Evolutionary conservation across 2,329 filamentous ascomycete genomes (phyloP), one percentile per base, ranked within the genome.

Genomic region (Cadophora luteo-olivacea): DNA sequence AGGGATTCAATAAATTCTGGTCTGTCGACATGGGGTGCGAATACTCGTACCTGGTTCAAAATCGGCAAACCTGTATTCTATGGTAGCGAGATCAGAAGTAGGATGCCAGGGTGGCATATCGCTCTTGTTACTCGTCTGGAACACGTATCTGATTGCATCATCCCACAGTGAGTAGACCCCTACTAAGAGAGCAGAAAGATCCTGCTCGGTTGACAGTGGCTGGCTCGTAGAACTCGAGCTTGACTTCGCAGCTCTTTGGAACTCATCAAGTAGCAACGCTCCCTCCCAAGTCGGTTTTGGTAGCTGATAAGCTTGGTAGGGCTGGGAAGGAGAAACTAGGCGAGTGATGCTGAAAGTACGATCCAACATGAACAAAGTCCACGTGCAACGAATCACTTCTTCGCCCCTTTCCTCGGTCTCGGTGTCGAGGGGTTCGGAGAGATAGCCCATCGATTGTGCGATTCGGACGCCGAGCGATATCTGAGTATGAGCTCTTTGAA

Each of bases 341-440:
- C 70, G 68, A 57, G 66, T 69, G n/a, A 68, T 70, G 32, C 70
- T 66, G 24, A 70, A 72, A 19, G 70, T 72, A 1, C 70, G 64
- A 36, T 72, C 70, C 24, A 72, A 62, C 68, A 70, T 70, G 45
- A 72, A 72, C 7, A 72, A 38, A 4, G 70, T 70, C 70, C 70
- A 72, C 7, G 65, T 66, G 52, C 70, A 72, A n/a, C 70, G 61
- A 7, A 69, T 58, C 19, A 65, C 45, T 48, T 70, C 70, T 66
- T 72, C 68, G 8, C 61, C 61, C 36, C 45, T 68, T 57, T 36
- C 33, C 3, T 45, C 32, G 14, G 38, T 66, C 19, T 24, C 25
- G 3, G 33, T 3, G 2, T 33, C n/a, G 16, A 33, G 14, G 8
- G 62, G n/a, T 55, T 68, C 29, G 19, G 65, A 58, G 14, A 72